Percentiles rank a stretch among this genome's conserved stretches.
Evolutionary conservation across 257 asterid genomes (phyloP).

Genomic region (Nemophila menziesii): DNA sequence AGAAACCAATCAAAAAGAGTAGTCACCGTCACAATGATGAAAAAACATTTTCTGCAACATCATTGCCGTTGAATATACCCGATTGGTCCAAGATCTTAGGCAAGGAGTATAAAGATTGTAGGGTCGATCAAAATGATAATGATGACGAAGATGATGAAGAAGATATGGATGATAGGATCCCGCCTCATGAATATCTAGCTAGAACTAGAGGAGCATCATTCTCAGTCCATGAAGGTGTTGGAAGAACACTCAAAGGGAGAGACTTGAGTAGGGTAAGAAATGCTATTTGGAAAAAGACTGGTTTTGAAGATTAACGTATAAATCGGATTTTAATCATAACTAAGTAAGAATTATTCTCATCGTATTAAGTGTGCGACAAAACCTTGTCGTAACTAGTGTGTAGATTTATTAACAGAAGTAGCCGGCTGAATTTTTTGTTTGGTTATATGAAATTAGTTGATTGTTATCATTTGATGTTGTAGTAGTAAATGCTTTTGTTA

Average conservation of each 20-base stretch:
- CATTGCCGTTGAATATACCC: slow-evolving; percentile 15
- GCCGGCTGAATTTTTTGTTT: too few species aligned
- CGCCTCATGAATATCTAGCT: slow-evolving; percentile 19
- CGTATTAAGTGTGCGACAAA: too few species aligned
- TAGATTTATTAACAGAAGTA: too few species aligned
- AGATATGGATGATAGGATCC: neutral
- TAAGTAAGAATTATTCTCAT: too few species aligned
- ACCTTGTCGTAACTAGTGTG: too few species aligned
- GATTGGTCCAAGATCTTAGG: slow-evolving; percentile 12
- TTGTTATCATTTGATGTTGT: neutral
- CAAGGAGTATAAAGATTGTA: neutral
- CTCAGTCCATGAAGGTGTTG: slow-evolving; percentile 17
- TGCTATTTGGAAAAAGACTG: slow-evolving; percentile 19
- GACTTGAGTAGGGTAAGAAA: slow-evolving; percentile 19
- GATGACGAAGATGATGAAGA: neutral
- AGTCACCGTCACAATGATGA: neutral
- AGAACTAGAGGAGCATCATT: slow-evolving; percentile 17
- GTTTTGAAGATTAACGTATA: slow-evolving; percentile 15
- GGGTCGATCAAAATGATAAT: neutral
- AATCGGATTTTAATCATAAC: neutral
- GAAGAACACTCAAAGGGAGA: slow-evolving; percentile 22
- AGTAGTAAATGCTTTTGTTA: neutral
- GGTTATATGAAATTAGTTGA: neutral
- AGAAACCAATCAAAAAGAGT: slow-evolving; percentile 2
- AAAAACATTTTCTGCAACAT: neutral